Percentiles rank a stretch among this genome's conserved stretches.
phyloP scores from a whole-genome alignment of 2,329 filamentous ascomycete species.

The Clarireedia sp. region DNA sequence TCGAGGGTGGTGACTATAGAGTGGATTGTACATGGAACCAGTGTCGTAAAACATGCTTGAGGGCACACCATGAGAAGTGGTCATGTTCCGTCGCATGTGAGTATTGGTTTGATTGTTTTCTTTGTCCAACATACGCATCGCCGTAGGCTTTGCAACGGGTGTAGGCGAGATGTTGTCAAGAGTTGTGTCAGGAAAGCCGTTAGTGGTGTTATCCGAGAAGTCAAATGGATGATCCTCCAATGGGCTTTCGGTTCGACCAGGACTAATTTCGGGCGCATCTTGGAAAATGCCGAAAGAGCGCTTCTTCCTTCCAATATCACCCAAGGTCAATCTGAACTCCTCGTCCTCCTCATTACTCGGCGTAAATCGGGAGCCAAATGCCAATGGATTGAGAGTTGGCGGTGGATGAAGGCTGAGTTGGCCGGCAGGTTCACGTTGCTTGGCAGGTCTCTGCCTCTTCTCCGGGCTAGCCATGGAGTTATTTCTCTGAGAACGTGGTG shows the following conservation, averaged over 20 bases:
- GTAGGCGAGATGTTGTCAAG: conserved; percentile 20
- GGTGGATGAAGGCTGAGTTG: conserved; percentile 12
- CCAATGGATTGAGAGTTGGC: conserved; percentile 21
- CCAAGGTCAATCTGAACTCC: conserved; percentile 26
- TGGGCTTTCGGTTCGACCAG: conserved; percentile 27
- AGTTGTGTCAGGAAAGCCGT: conserved; percentile 12
- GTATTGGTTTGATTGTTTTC: conserved; percentile 19
- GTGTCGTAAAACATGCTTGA: conserved; percentile 22
- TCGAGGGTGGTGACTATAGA: conserved; percentile 22
- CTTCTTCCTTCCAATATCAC: conserved; percentile 23
- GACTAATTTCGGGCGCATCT: conserved; percentile 24
- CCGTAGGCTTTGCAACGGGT: conserved; percentile 17
- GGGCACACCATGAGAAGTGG: conserved; percentile 22
- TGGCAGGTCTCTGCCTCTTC: conserved; percentile 13
- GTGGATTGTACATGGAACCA: conserved; percentile 21
- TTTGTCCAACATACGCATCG: conserved; percentile 19
- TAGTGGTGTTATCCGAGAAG: conserved; percentile 20
- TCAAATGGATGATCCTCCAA: conserved; percentile 28
- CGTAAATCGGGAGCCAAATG: conserved; percentile 16
- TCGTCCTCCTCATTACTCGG: conserved; percentile 26
- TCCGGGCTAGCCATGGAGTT: conserved; percentile 11
- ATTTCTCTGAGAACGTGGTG: conserved; percentile 13
- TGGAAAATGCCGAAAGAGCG: conserved; percentile 25
- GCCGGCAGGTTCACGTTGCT: conserved; percentile 1
- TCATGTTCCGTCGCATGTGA: conserved; percentile 15